A percentile compares a stretch with the other conserved stretches of the same genome.
These are phyloP conservation scores for Suillus subalutaceus DNA, from an alignment of 768 basidiomycete genomes.

Conservation along the genomic window DNA sequence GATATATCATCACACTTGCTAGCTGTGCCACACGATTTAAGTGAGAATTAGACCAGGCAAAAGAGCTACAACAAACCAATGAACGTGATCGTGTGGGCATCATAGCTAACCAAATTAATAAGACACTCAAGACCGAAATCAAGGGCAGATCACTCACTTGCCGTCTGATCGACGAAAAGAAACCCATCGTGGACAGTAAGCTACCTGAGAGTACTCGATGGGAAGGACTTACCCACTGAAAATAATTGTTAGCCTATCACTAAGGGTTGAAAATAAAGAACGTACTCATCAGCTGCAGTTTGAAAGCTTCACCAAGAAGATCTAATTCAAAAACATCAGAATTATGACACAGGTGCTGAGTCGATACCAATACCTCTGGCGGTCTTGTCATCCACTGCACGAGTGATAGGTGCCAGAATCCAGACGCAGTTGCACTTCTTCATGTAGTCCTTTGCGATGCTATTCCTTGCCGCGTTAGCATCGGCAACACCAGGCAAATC, in stretches of 20 bases:
- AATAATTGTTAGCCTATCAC: not conserved
- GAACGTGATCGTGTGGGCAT: conserved; percentile 61
- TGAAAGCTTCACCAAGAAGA: conserved; percentile 67
- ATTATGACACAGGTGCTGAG: not conserved
- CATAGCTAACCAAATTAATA: conserved; percentile 43
- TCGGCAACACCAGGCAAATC: conserved; percentile 71
- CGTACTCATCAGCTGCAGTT: conserved; percentile 63
- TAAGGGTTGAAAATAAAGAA: not conserved
- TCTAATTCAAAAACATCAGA: conserved; percentile 36
- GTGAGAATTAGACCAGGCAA: not conserved
- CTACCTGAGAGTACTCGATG: not conserved
- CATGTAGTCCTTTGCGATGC: conserved; percentile 68
- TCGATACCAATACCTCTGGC: conserved; percentile 46
- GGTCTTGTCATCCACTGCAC: conserved; percentile 68
- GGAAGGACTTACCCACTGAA: conserved; percentile 45
- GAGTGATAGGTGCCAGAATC: conserved; percentile 66
- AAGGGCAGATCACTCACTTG: conserved; percentile 44
- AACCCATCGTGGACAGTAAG: not conserved
- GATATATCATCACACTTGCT: conserved; percentile 69
- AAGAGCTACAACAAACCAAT: conserved; percentile 41
- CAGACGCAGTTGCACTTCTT: conserved; percentile 66
- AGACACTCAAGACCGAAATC: conserved; percentile 6
- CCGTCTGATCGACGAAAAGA: conserved; percentile 42
- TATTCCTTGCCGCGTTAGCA: conserved; percentile 64
- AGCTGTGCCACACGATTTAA: conserved; percentile 34